Percentiles rank a stretch among this genome's conserved stretches.
These are phyloP conservation scores for Rhamnella rubrinervis DNA, from an alignment of 331 rosid genomes.

Conservation along the genomic window DNA sequence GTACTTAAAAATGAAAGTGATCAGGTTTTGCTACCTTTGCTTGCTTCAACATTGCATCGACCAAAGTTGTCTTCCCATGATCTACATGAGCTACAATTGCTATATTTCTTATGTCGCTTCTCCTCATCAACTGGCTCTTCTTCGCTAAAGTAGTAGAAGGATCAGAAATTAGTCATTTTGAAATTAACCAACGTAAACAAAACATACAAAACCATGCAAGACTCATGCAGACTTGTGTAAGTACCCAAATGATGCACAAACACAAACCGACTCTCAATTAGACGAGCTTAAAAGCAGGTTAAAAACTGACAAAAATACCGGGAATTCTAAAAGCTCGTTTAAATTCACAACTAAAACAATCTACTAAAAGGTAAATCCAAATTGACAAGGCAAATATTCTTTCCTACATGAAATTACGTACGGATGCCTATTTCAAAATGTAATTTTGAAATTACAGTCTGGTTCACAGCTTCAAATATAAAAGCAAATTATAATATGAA, in stretches of 20 bases:
- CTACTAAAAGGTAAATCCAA: no score
- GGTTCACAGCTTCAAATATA: neutral
- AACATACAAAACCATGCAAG: neutral
- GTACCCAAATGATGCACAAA: neutral
- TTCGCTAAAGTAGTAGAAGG: conserved; percentile 43
- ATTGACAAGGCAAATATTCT: no score
- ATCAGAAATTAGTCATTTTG: neutral
- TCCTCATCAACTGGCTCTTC: conserved; percentile 68
- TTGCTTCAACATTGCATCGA: conserved; percentile 96
- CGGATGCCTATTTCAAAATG: no score
- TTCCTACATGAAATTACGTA: no score
- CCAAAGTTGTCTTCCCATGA: conserved; percentile 96
- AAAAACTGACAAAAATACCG: no score
- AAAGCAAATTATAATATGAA: neutral
- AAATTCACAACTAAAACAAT: no score
- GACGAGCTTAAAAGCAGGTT: no score
- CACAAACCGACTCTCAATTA: no score
- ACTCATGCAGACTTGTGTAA: neutral
- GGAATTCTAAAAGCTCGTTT: no score
- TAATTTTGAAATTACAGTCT: no score
- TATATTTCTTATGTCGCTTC: conserved; percentile 78
- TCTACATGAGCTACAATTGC: conserved; percentile 98
- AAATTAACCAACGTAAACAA: neutral
- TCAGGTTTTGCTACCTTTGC: conserved; percentile 60
- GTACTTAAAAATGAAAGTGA: neutral